Evolutionary conservation across 2,329 filamentous ascomycete species (phyloP), one percentile per base, ranked within the genome.

Genomic region (Colletotrichum sojae): DNA sequence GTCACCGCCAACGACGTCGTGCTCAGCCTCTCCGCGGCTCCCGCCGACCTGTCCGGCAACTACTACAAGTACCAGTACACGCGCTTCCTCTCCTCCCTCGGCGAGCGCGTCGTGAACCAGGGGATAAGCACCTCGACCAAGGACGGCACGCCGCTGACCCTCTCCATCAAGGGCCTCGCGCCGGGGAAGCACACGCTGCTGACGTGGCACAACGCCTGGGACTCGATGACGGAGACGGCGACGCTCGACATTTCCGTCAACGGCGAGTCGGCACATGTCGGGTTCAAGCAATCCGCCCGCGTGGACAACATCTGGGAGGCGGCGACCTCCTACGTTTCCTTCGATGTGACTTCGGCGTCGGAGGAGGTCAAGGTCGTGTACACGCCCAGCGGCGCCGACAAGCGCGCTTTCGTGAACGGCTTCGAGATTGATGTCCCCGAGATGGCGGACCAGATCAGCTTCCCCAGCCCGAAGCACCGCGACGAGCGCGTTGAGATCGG

Each of bases 171-270:
- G 31, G 76, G 76, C 2, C 71, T 78, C 3, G 27, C 73, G 2
- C 58, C 73, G n/a, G 77, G 77, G 12, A 63, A 73, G 12, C 77
- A 78, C 52, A 74, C 72, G 3, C 66, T 78, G 8, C 56, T 77
- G 20, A 69, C 77, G 6, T 78, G 73, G 72, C 76, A 78, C 61
- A 78, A 78, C 51, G 74, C 73, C 2, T 78, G 76, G 77, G 76
- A 78, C 48, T 66, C 67, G 5, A 52, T 78, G 25, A 57, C 66
- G 9, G 31, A 57, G n/a, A 66, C 71, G 2, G 74, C 76, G 8
- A 69, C 66, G 6, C 57, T 78, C 2, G 70, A 71, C 6, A 67
- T 78, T n/a, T 69, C 73, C 3, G 75, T 74, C 2, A 72, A 76
- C 59, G 76, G 76, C 3, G 63, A 72, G 43, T 55, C 40, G 10